Percentiles rank a stretch among this genome's conserved stretches.
These are phyloP conservation scores for Hortaea sp. DNA, from an alignment of 2,329 filamentous ascomycete genomes.

Conservation along the genomic window DNA sequence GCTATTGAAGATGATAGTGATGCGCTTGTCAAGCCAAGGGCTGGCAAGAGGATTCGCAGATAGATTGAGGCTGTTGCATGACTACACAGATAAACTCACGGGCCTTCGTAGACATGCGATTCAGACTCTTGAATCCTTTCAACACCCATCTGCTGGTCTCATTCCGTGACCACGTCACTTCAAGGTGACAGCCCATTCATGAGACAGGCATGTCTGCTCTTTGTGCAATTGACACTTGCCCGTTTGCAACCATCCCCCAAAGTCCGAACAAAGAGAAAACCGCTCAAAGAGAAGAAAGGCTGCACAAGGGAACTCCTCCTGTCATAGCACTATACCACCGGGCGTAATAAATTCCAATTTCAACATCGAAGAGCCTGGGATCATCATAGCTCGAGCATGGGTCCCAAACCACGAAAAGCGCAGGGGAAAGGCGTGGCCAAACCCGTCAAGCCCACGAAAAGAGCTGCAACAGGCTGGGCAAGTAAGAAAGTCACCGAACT, in stretches of 20 bases:
- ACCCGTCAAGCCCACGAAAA: not conserved
- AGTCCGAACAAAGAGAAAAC: not conserved
- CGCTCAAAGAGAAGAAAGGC: not conserved
- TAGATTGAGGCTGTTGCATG: too few relatives aligned
- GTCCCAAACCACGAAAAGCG: not conserved
- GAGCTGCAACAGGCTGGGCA: not conserved
- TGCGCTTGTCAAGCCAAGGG: too few relatives aligned
- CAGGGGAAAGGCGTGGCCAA: not conserved
- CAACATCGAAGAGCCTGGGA: not conserved
- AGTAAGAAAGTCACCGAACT: not conserved
- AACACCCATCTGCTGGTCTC: not conserved
- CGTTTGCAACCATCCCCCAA: not conserved
- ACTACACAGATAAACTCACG: not conserved
- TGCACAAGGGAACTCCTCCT: not conserved
- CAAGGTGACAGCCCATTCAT: too few relatives aligned
- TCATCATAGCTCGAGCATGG: not conserved
- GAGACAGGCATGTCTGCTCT: not conserved
- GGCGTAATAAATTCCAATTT: not conserved
- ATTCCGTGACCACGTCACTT: not conserved
- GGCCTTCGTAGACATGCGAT: not conserved
- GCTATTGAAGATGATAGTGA: too few relatives aligned
- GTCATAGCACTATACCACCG: not conserved
- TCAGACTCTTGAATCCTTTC: not conserved
- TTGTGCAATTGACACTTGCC: not conserved
- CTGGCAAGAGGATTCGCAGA: too few relatives aligned